Evolutionary conservation across 1,139 yeast genomes (phyloP).

Genomic region (Pichia sp.): DNA sequence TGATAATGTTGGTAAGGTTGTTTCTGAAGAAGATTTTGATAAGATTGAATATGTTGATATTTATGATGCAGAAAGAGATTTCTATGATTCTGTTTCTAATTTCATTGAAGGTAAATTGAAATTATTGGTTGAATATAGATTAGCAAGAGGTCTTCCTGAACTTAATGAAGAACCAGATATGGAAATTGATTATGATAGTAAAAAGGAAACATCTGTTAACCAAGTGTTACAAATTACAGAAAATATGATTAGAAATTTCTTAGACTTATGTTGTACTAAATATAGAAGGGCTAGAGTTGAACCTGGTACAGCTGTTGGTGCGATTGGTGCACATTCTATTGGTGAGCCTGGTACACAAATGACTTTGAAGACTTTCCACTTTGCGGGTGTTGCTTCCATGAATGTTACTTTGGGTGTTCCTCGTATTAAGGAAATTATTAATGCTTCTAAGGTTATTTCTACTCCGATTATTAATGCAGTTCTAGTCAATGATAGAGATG

Average conservation of each 20-base stretch:
- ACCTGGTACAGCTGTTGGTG: constrained; percentile 99
- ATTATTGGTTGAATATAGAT: constrained; percentile 56
- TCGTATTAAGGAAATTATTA: constrained; percentile 95
- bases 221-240: constrained; percentile 75
- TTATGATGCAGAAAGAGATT: constrained; percentile 81
- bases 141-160: constrained; percentile 45
- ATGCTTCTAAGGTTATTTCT: constrained; percentile 92
- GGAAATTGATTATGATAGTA: constrained; percentile 30
- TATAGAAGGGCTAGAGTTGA: constrained; percentile 92
- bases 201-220: constrained; percentile 51
- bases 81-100: constrained; percentile 69
- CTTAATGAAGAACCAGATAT: constrained; percentile 44
- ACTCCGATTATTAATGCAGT: constrained; percentile 97
- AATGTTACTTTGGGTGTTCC: constrained; percentile 99
- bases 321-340: constrained; percentile 98
- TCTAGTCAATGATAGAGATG: constrained; percentile 89
- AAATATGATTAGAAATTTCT: constrained; percentile 59
- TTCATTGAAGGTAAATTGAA: constrained; percentile 59
- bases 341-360: constrained; percentile 99
- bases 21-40: constrained; percentile 42
- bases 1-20: constrained; percentile 69
- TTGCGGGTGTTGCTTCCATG: constrained; percentile 99
- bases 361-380: constrained; percentile 98
- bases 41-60: constrained; percentile 71
- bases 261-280: constrained; percentile 75